Evolutionary conservation across 2,329 filamentous ascomycete species (phyloP), one percentile per base, ranked within the genome.

Genomic region (Fusarium siculi): DNA sequence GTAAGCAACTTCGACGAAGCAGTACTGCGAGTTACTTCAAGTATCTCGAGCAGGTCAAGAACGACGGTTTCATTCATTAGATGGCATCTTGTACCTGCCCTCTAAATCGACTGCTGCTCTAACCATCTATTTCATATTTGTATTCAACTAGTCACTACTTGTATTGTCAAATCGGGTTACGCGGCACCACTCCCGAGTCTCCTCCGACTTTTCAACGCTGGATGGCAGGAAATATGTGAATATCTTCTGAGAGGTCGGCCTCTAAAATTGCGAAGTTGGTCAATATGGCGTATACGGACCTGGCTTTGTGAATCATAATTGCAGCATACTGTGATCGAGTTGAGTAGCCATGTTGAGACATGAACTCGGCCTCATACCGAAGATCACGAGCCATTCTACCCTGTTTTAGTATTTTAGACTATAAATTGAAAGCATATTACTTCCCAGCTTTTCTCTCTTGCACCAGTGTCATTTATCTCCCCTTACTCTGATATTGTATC

Each of bases 261-360:
- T 46, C 18, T 5, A 8, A 21, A 15, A 9, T 7, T 28, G 11
- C 4, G 18, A 14, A 44, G 43, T 25, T 19, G 16, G 18, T 2
- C 11, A 21, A 15, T 32, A 11, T 30, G 30, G 30, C 30, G 10
- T 30, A 30, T 4, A 32, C 14, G 19, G 4, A 15, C 5, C 3
- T 3, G 12, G 8, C 18, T 4, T 5, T 1, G 47, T 50, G 19
- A 30, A 47, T 16, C 11, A 12, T 7, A 5, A 2, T 5, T 16
- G 7, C 6, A 8, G 6, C 16, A 16, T 8, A 9, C 25, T 16
- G 19, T 47, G 25, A 28, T 21, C 12, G 18, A 2, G 11, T 30
- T 0, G 14, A 30, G 14, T n/a, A 16, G 6, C 4, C 7, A 18
- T 16, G 14, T 4, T 18, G 1, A 30, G 2, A 12, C 2, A 49